Conservation (phyloP, 495 filamentous ascomycete genomes). For the Apiosordaria backusii region DNA sequence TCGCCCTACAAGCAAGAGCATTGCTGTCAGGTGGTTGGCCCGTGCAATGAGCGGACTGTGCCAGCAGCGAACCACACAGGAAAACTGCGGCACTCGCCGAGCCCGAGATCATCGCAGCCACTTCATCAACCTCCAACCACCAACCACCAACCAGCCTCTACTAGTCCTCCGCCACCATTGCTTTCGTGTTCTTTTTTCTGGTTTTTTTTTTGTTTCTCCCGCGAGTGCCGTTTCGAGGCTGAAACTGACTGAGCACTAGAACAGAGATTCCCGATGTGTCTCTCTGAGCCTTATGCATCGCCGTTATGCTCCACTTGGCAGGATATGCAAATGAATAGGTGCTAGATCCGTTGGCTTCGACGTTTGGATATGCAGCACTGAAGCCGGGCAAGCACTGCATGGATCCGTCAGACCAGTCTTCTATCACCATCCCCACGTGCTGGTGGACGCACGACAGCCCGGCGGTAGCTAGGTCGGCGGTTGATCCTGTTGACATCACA, state of each 20-base stretch:
- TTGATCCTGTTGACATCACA: not conserved
- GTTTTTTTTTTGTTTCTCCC: not conserved
- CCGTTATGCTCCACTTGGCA: not conserved
- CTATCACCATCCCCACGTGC: conserved; percentile 8
- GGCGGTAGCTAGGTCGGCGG: not conserved
- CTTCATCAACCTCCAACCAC: not conserved
- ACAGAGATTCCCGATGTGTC: not conserved
- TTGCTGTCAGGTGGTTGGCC: not conserved
- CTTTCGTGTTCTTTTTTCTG: not conserved
- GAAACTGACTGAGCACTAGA: not conserved
- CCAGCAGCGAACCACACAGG: no score
- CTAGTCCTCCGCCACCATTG: not conserved
- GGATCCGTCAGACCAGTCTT: conserved; percentile 2
- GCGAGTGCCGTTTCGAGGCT: not conserved
- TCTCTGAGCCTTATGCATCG: not conserved
- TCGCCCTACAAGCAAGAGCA: no score
- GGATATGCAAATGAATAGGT: not conserved
- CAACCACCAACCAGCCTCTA: not conserved
- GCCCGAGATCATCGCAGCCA: conserved; percentile 5
- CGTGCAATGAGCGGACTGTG: not conserved
- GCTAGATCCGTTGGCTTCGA: not conserved
- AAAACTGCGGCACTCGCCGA: conserved; percentile 4
- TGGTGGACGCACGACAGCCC: conserved; percentile 8
- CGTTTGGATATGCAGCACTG: not conserved
- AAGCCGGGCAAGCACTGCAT: not conserved